Evolutionary conservation across 768 basidiomycete species (phyloP).

Genomic region (Phanerochaete sordida): DNA sequence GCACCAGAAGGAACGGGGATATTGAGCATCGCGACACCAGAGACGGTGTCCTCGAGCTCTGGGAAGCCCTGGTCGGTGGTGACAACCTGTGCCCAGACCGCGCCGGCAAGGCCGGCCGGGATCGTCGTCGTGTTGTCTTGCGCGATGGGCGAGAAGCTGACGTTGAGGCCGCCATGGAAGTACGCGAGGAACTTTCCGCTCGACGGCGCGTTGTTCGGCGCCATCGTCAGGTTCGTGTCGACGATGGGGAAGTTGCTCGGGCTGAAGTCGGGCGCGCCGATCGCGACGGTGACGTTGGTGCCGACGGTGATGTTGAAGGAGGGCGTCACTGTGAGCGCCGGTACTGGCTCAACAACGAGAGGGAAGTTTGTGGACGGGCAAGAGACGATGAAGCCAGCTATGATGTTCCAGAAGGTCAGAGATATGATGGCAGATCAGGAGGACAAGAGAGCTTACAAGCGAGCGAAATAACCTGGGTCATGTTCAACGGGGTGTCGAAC

Average conservation of each 20-base stretch:
- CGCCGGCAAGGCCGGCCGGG: slow-evolving; percentile 42
- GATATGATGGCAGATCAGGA: too few relatives aligned
- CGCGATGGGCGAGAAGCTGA: slow-evolving; percentile 34
- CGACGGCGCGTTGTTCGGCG: neutral
- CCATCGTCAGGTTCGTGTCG: slow-evolving; percentile 12
- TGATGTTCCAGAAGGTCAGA: too few relatives aligned
- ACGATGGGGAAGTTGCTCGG: slow-evolving; percentile 7
- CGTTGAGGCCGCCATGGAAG: slow-evolving; percentile 40
- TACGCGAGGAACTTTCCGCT: slow-evolving; percentile 41
- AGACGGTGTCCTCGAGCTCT: slow-evolving; percentile 47
- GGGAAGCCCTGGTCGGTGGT: slow-evolving; percentile 32
- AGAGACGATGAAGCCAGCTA: slow-evolving; percentile 40
- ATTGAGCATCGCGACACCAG: slow-evolving; percentile 46
- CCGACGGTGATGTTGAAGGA: slow-evolving; percentile 25
- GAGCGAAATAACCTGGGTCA: slow-evolving; percentile 43
- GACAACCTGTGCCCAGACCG: slow-evolving; percentile 46
- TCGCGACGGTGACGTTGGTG: slow-evolving; percentile 22
- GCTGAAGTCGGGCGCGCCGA: slow-evolving; percentile 3
- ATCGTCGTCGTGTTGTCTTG: slow-evolving; percentile 30
- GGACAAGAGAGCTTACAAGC: slow-evolving; percentile 28
- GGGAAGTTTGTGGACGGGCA: slow-evolving; percentile 48
- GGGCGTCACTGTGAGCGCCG: slow-evolving; percentile 32
- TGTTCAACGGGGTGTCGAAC: slow-evolving; percentile 34
- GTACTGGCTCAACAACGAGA: slow-evolving; percentile 46
- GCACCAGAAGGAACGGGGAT: slow-evolving; percentile 2